A percentile compares a stretch with the other conserved stretches of the same genome.
Conservation (phyloP, 129 eudicot genomes). For the Centella asiatica region DNA sequence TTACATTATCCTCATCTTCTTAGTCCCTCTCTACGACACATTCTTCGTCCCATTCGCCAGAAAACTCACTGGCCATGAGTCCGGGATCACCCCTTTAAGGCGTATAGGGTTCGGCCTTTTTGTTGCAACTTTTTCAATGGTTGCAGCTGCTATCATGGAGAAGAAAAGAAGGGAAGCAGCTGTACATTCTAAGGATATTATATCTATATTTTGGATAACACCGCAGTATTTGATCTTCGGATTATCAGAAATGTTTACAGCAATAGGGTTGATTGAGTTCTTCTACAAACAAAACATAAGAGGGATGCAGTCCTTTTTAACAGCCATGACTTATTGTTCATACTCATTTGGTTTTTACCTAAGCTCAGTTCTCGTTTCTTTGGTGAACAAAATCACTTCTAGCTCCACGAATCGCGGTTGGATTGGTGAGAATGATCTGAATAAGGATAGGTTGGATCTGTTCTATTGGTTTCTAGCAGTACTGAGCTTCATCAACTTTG, state of each 20-base stretch:
- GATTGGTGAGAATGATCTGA: slow-evolving; percentile 67
- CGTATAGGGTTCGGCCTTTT: slow-evolving; percentile 82
- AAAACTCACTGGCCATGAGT: slow-evolving; percentile 48
- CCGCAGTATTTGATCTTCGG: slow-evolving; percentile 93
- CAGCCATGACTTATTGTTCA: slow-evolving; percentile 90
- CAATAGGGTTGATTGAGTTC: slow-evolving; percentile 91
- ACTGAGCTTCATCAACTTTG: slow-evolving; percentile 62
- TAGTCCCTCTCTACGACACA: slow-evolving; percentile 77
- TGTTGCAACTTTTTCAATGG: slow-evolving; percentile 79
- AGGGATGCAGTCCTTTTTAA: slow-evolving; percentile 83
- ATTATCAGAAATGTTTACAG: slow-evolving; percentile 88
- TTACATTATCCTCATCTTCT: slow-evolving; percentile 65
- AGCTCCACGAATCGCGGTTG: slow-evolving; percentile 42
- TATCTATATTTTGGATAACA: slow-evolving; percentile 73
- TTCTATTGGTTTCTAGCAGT: slow-evolving; percentile 83
- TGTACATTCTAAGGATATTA: slow-evolving; percentile 17
- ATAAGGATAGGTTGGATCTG: slow-evolving; percentile 70
- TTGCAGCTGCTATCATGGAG: slow-evolving; percentile 79
- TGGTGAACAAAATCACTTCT: slow-evolving; percentile 66
- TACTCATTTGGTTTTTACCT: slow-evolving; percentile 92
- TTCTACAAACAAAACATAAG: slow-evolving; percentile 67
- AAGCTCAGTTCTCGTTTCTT: slow-evolving; percentile 76
- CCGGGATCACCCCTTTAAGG: slow-evolving; percentile 75
- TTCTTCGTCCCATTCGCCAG: slow-evolving; percentile 72
- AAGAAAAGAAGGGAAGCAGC: slow-evolving; percentile 45